Conservation (phyloP, 2,329 filamentous ascomycete species). For the Colletotrichum sublineola region DNA sequence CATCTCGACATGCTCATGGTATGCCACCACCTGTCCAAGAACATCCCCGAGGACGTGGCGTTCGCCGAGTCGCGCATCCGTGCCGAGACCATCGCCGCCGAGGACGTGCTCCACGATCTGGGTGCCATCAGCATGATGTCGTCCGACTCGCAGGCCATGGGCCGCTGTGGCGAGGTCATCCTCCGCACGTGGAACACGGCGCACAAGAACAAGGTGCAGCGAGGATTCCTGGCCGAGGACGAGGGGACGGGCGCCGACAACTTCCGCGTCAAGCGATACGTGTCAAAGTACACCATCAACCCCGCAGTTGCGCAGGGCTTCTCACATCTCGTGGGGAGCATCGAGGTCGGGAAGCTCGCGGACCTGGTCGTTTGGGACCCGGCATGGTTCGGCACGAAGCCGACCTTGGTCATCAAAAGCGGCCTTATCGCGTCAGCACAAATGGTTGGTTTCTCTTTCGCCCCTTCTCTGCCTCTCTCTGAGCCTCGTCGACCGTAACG, state of each 20-base stretch:
- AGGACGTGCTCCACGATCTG: slow-evolving; percentile 94
- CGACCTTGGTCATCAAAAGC: slow-evolving; percentile 84
- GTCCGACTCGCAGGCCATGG: slow-evolving; percentile 96
- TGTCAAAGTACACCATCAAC: slow-evolving; percentile 97
- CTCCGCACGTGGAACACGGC: slow-evolving; percentile 96
- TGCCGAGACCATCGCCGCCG: slow-evolving; percentile 94
- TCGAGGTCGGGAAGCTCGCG: slow-evolving; percentile 91
- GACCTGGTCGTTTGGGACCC: slow-evolving; percentile 92
- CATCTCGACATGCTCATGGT: slow-evolving; percentile 99
- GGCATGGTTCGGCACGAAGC: slow-evolving; percentile 89
- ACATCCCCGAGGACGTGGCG: slow-evolving; percentile 95
- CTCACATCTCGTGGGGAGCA: slow-evolving; percentile 84
- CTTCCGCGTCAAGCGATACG: slow-evolving; percentile 90
- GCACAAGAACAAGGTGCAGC: slow-evolving; percentile 94
- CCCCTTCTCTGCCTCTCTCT: slow-evolving; percentile 3
- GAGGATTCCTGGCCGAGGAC: slow-evolving; percentile 83
- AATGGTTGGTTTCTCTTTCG: slow-evolving; percentile 74
- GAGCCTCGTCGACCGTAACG: neutral
- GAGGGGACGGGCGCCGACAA: slow-evolving; percentile 86
- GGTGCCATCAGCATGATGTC: slow-evolving; percentile 99
- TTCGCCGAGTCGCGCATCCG: slow-evolving; percentile 96
- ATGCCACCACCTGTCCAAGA: slow-evolving; percentile 91
- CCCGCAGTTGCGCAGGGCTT: slow-evolving; percentile 93
- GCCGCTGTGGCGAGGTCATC: slow-evolving; percentile 93
- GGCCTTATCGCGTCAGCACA: slow-evolving; percentile 86